Evolutionary conservation across 495 filamentous ascomycete species (phyloP).

Genomic region (Delitschia confertaspora): DNA sequence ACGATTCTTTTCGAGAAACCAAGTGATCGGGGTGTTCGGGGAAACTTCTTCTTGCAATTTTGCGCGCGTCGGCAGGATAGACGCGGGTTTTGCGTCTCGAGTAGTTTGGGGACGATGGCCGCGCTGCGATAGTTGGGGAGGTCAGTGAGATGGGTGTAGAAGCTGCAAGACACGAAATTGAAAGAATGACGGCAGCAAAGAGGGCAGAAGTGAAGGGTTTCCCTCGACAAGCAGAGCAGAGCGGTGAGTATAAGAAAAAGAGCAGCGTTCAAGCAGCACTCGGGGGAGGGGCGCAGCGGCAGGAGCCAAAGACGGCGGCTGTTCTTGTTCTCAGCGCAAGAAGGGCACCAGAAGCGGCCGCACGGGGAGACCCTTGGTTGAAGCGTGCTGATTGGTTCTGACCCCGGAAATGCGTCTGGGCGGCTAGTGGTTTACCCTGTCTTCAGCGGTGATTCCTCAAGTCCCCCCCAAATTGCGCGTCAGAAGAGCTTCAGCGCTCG

Average conservation of each 20-base stretch:
- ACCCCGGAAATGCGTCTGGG: slow-evolving; percentile 1
- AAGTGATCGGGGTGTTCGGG: too few species aligned
- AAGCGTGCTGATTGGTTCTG: background rate
- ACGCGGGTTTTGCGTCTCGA: too few species aligned
- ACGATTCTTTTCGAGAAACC: too few species aligned
- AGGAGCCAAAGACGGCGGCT: slow-evolving; percentile 3
- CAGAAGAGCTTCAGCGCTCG: too few species aligned
- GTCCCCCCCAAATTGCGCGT: too few species aligned
- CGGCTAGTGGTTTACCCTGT: slow-evolving; percentile 1
- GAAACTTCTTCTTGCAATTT: too few species aligned
- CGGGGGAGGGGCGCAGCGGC: slow-evolving; percentile 4
- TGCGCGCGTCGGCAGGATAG: too few species aligned
- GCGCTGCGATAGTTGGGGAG: too few species aligned
- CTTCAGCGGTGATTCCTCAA: too few species aligned
- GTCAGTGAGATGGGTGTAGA: too few species aligned
- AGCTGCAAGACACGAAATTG: too few species aligned
- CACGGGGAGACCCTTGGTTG: slow-evolving; percentile 1
- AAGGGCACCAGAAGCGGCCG: slow-evolving; percentile 1
- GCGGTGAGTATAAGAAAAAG: slow-evolving; percentile 1
- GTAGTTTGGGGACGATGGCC: too few species aligned
- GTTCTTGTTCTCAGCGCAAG: slow-evolving; percentile 9
- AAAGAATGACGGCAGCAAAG: background rate
- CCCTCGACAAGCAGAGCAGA: background rate
- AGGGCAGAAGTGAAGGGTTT: background rate
- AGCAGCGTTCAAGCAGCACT: background rate